A percentile compares a stretch with the other conserved stretches of the same genome.
phyloP scores from a whole-genome alignment of 2,329 filamentous ascomycete species.

The Fusarium albidum region DNA sequence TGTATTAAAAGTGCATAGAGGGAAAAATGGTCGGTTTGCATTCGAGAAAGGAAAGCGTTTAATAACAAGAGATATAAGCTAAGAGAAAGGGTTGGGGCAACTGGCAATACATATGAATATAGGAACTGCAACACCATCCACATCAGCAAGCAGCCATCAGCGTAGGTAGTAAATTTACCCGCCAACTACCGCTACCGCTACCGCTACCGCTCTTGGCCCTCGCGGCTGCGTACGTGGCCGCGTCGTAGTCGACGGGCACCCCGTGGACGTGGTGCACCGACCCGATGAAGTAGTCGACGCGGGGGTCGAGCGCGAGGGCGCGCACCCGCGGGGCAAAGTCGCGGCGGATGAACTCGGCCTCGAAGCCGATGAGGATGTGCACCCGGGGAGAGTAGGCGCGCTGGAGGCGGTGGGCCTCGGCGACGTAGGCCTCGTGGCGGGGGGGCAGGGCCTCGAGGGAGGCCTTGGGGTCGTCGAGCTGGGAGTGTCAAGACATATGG shows the following conservation, averaged over 20 bases:
- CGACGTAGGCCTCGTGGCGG: constrained; percentile 75
- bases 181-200: too few relatives aligned
- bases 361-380: constrained; percentile 86
- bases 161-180: too few relatives aligned
- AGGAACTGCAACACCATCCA: constrained; percentile 8
- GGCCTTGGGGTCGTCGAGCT: constrained; percentile 59
- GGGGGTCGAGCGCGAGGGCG: constrained; percentile 66
- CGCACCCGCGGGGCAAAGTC: constrained; percentile 65
- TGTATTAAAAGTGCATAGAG: constrained; percentile 21
- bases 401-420: constrained; percentile 78
- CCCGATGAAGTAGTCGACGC: constrained; percentile 90
- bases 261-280: constrained; percentile 90
- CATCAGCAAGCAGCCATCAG: too few relatives aligned
- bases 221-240: constrained; percentile 65
- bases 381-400: constrained; percentile 75
- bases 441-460: constrained; percentile 58
- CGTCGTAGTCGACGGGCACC: constrained; percentile 89
- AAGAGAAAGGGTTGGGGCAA: constrained; percentile 13
- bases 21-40: constrained; percentile 24
- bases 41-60: constrained; percentile 21
- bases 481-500: constrained; percentile 4
- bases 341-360: constrained; percentile 89
- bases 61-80: constrained; percentile 12
- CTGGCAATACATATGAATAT: constrained; percentile 30
- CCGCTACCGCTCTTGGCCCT: too few relatives aligned